These are phyloP conservation scores for Extremus antarcticus DNA, from an alignment of 495 filamentous ascomycete genomes.

Conservation along the genomic window DNA sequence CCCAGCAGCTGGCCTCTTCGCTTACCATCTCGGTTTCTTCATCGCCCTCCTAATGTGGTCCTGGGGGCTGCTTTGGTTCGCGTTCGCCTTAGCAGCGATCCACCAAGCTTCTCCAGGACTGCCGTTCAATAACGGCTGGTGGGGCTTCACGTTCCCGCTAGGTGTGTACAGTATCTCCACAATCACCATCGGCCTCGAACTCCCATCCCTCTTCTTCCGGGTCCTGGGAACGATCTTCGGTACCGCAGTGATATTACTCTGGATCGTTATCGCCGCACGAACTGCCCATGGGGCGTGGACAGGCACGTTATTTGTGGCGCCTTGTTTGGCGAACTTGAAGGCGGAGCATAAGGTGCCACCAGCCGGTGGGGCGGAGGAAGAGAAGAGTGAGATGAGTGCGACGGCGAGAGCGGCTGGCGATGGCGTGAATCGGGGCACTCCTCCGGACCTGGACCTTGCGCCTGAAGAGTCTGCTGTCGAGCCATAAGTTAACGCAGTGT, in stretches of 20 bases:
- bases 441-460: neutral
- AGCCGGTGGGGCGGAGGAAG: neutral
- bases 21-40: slow-evolving; percentile 46
- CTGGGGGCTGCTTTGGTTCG: slow-evolving; percentile 51
- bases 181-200: slow-evolving; percentile 26
- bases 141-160: slow-evolving; percentile 32
- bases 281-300: slow-evolving; percentile 25
- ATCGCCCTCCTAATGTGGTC: slow-evolving; percentile 49
- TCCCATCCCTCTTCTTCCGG: slow-evolving; percentile 29
- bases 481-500: no score
- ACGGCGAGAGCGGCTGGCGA: neutral
- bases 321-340: slow-evolving; percentile 28
- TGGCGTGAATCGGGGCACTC: neutral
- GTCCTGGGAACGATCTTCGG: slow-evolving; percentile 30
- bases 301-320: slow-evolving; percentile 28
- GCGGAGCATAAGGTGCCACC: neutral
- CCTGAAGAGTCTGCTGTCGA: no score
- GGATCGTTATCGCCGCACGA: slow-evolving; percentile 26
- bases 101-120: slow-evolving; percentile 21
- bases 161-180: slow-evolving; percentile 29
- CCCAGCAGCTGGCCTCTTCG: slow-evolving; percentile 36
- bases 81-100: slow-evolving; percentile 41
- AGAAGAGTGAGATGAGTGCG: neutral
- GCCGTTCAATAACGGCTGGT: slow-evolving; percentile 34
- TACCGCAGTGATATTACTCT: slow-evolving; percentile 28